Conservation (phyloP, 192 early-diverging fungal species). For the Haplosporangium gracile region DNA sequence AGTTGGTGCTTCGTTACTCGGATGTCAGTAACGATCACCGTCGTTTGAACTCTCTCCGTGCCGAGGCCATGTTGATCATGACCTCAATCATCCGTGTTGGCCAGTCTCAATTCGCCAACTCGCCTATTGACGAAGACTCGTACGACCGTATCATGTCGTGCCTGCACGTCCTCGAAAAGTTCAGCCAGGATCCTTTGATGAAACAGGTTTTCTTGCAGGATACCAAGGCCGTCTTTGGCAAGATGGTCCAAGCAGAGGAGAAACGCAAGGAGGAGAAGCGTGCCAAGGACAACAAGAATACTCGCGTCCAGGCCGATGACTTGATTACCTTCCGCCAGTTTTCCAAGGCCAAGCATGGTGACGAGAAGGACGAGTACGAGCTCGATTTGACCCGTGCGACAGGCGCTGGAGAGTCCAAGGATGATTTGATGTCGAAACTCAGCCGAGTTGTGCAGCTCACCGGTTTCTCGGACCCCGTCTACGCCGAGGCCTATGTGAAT, state of each 20-base stretch:
- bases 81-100: conserved; percentile 94
- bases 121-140: conserved; percentile 98
- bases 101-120: conserved; percentile 84
- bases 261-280: conserved; percentile 71
- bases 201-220: conserved; percentile 70
- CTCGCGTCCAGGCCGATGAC: conserved; percentile 88
- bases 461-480: conserved; percentile 97
- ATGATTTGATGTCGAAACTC: conserved; percentile 91
- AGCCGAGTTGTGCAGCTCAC: conserved; percentile 96
- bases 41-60: conserved; percentile 83
- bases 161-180: conserved; percentile 80
- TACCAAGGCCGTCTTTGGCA: conserved; percentile 71
- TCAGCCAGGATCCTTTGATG: conserved; percentile 65
- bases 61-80: conserved; percentile 99
- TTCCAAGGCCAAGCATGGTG: conserved; percentile 74
- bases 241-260: conserved; percentile 79
- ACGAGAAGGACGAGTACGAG: conserved; percentile 85
- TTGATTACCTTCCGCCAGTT: conserved; percentile 90
- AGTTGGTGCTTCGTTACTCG: conserved; percentile 87
- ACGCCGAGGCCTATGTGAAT: conserved; percentile 97
- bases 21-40: conserved; percentile 63
- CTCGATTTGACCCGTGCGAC: conserved; percentile 92
- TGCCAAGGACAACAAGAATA: conserved; percentile 75
- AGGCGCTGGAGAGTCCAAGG: conserved; percentile 74
- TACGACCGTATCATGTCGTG: conserved; percentile 92